A percentile compares a stretch with the other conserved stretches of the same genome.
Evolutionary conservation across 2,329 filamentous ascomycete species (phyloP).

Genomic region (Aspergillus texensis): DNA sequence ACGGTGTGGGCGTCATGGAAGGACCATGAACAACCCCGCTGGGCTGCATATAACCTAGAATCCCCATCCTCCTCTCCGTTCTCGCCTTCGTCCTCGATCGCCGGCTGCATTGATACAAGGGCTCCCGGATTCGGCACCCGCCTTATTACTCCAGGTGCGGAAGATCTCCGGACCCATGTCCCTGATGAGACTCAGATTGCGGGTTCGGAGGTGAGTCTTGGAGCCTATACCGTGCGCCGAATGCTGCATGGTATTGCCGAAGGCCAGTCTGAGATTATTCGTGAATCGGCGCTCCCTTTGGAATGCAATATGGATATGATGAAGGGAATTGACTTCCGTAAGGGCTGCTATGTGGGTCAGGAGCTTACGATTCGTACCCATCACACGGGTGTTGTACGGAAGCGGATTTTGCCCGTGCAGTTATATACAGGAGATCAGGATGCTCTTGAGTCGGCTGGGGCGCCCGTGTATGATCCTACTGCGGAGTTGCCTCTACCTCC

Average conservation of each 20-base stretch:
- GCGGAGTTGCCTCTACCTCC: conserved; percentile 34
- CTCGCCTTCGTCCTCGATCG: conserved; percentile 27
- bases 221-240: conserved; percentile 72
- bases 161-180: conserved; percentile 35
- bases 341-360: conserved; percentile 96
- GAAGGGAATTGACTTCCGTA: conserved; percentile 85
- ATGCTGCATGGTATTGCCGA: conserved; percentile 83
- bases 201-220: conserved; percentile 53
- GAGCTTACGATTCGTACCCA: conserved; percentile 95
- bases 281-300: conserved; percentile 74
- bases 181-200: conserved; percentile 42
- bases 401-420: conserved; percentile 80
- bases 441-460: conserved; percentile 52
- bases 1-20: conserved; percentile 77
- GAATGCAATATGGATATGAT: conserved; percentile 88
- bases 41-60: conserved; percentile 44
- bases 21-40: conserved; percentile 45
- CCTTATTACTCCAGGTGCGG: conserved; percentile 40
- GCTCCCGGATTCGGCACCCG: conserved; percentile 45
- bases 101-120: conserved; percentile 42
- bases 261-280: conserved; percentile 75
- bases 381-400: conserved; percentile 90
- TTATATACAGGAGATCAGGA: conserved; percentile 61
- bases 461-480: conserved; percentile 40
- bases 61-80: conserved; percentile 35